A percentile compares a stretch with the other conserved stretches of the same genome.
phyloP scores from a whole-genome alignment of 768 basidiomycete species.

The Infundibulicybe gibba region DNA sequence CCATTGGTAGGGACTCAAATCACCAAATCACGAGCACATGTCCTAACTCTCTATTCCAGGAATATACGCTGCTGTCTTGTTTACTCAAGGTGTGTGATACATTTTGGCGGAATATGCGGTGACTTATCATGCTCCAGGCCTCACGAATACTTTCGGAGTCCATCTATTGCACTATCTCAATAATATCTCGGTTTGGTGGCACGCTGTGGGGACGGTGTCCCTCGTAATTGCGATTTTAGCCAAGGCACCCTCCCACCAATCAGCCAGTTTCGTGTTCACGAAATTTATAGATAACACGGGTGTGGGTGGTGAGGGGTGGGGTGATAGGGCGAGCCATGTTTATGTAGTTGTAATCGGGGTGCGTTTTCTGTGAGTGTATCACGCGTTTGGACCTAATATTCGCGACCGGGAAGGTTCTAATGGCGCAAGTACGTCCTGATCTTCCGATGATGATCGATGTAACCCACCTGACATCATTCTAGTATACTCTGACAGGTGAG shows the following conservation, averaged over 20 bases:
- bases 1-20: constrained; percentile 43
- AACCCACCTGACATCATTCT: neutral
- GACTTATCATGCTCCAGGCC: constrained; percentile 24
- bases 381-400: neutral
- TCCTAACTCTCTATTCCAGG: constrained; percentile 19
- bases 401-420: constrained; percentile 41
- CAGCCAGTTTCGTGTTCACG: constrained; percentile 64
- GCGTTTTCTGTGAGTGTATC: neutral
- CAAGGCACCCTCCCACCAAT: constrained; percentile 68
- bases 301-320: constrained; percentile 51
- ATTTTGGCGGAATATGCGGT: no score
- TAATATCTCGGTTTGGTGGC: constrained; percentile 73
- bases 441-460: neutral
- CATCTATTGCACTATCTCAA: constrained; percentile 62
- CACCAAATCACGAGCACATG: neutral
- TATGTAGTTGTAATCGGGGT: constrained; percentile 71
- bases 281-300: constrained; percentile 73
- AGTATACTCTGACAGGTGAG: constrained; percentile 68
- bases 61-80: constrained; percentile 64
- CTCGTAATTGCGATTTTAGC: constrained; percentile 68
- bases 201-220: constrained; percentile 65
- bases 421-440: constrained; percentile 53
- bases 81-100: constrained; percentile 49
- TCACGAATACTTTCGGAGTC: constrained; percentile 77
- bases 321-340: constrained; percentile 58